These are phyloP conservation scores for Eutypa lata DNA, from an alignment of 2,329 filamentous ascomycete species.

Conservation along the genomic window DNA sequence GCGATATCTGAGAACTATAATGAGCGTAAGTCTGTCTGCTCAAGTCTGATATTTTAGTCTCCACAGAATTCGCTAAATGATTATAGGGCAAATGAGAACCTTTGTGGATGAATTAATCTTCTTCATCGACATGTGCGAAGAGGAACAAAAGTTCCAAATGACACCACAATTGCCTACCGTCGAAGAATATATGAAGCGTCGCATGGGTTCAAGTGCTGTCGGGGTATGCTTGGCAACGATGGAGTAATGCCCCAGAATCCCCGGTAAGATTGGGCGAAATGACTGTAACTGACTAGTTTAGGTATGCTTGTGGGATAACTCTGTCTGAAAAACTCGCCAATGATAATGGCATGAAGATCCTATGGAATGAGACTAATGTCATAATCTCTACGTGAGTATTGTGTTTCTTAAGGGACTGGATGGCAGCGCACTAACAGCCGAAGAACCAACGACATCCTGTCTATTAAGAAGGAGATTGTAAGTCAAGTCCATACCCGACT, in stretches of 20 bases:
- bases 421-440: too few species aligned
- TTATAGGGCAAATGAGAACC: constrained; percentile 8
- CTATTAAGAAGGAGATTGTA: constrained; percentile 8
- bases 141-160: constrained; percentile 8
- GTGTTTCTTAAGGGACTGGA: too few species aligned
- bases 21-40: too few species aligned
- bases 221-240: constrained; percentile 6
- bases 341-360: neutral
- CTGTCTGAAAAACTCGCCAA: neutral
- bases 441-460: constrained; percentile 6
- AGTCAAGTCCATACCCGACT: neutral
- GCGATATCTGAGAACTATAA: too few species aligned
- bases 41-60: too few species aligned
- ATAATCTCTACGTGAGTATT: constrained; percentile 3
- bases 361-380: constrained; percentile 7
- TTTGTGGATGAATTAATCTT: constrained; percentile 9
- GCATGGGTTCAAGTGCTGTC: constrained; percentile 9
- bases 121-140: constrained; percentile 9
- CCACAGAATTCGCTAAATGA: too few species aligned
- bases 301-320: neutral
- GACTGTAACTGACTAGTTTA: too few species aligned
- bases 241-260: too few species aligned
- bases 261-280: too few species aligned
- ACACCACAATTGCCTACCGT: constrained; percentile 5
- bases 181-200: constrained; percentile 7